A percentile compares a stretch with the other conserved stretches of the same genome.
Conservation (phyloP, 345 rosid genomes). For the Sisymbrium irio region DNA sequence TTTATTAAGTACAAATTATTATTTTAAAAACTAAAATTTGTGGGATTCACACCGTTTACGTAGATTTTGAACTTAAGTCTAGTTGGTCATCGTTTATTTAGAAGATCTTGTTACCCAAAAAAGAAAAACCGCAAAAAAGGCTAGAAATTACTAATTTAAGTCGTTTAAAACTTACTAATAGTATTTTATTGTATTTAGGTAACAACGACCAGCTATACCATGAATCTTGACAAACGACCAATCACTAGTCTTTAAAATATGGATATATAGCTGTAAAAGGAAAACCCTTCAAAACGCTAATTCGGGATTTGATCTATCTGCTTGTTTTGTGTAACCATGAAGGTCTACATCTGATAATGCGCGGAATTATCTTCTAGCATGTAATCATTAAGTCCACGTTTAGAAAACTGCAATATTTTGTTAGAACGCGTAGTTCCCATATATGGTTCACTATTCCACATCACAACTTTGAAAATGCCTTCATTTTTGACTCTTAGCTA, state of each 20-base stretch:
- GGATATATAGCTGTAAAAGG: not conserved
- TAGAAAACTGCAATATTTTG: slow-evolving; percentile 5
- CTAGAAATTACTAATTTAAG: not conserved
- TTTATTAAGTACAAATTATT: not conserved
- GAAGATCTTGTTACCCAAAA: not conserved
- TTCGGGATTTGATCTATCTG: not conserved
- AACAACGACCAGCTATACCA: not conserved
- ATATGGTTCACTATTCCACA: not conserved
- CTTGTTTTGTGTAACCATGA: not conserved
- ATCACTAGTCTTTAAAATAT: not conserved
- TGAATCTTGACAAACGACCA: slow-evolving; percentile 1
- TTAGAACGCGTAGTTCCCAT: slow-evolving; percentile 18
- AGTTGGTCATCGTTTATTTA: not conserved
- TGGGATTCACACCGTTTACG: not conserved
- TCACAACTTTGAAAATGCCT: slow-evolving; percentile 14
- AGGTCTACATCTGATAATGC: not conserved
- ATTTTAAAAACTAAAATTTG: not conserved
- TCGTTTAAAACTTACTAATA: not conserved
- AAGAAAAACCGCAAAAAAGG: not conserved
- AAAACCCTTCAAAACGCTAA: not conserved
- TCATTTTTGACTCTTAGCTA: slow-evolving; percentile 2
- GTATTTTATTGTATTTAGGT: not conserved
- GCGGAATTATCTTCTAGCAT: not conserved
- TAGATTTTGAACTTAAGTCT: not conserved
- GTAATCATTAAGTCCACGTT: slow-evolving; percentile 10